Conservation (phyloP, 2,329 filamentous ascomycete genomes). For the Fusarium aywerte region DNA sequence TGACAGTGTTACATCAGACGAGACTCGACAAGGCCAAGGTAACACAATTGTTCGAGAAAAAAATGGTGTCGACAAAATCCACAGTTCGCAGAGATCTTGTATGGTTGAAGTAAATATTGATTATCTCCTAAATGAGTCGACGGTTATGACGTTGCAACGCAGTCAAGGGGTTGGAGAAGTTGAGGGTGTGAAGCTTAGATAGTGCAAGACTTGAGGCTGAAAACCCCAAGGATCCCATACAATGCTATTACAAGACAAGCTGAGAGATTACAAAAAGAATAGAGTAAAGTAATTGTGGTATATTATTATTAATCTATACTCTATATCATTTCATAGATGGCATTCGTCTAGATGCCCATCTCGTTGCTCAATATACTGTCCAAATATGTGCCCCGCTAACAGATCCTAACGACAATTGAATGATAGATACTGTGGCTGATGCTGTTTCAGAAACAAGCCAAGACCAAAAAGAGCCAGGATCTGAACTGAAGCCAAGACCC, state of each 20-base stretch:
- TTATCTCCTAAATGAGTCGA: neutral
- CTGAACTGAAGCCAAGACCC: conserved; percentile 27
- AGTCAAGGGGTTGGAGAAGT: conserved; percentile 36
- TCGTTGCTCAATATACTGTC: neutral
- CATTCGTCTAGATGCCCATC: conserved; percentile 5
- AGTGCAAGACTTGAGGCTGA: conserved; percentile 31
- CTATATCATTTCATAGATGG: conserved; percentile 2
- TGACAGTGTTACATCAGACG: neutral
- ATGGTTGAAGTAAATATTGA: neutral
- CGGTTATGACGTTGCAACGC: neutral
- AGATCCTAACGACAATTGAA: conserved; percentile 40
- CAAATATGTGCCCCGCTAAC: conserved; percentile 44
- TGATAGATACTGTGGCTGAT: neutral
- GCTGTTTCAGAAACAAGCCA: conserved; percentile 35
- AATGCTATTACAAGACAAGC: neutral
- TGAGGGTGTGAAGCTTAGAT: conserved; percentile 38
- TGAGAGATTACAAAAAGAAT: neutral
- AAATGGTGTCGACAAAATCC: too few species aligned
- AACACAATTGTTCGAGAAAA: neutral
- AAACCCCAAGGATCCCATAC: too few species aligned
- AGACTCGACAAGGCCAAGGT: neutral
- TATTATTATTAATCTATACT: conserved; percentile 25
- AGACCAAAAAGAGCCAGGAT: conserved; percentile 13
- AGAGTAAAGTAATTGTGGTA: neutral
- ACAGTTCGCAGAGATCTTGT: neutral